phyloP scores from a whole-genome alignment of 257 asterid genomes.

The Sherardia arvensis region DNA sequence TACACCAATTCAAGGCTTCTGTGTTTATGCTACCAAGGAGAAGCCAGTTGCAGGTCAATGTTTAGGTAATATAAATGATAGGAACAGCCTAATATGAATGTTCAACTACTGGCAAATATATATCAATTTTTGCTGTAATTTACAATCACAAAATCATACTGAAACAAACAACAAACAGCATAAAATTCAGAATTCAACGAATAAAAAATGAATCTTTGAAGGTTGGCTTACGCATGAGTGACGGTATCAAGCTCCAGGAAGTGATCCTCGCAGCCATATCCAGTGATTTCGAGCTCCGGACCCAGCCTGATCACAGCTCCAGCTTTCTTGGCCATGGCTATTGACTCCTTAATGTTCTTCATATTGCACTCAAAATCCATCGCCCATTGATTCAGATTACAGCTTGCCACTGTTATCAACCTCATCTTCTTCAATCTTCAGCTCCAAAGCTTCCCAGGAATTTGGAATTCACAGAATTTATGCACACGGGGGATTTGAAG shows the following conservation, averaged over 20 bases:
- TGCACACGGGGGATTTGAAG: neutral
- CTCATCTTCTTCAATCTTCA: conserved; percentile 44
- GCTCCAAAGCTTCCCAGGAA: neutral
- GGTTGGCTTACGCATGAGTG: conserved; percentile 62
- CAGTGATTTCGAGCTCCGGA: conserved; percentile 96
- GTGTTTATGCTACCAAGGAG: too few species aligned
- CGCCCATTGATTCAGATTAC: conserved; percentile 97
- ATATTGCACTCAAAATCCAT: conserved; percentile 95
- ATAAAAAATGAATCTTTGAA: neutral
- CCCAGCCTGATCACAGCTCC: conserved; percentile 91
- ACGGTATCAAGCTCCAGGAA: conserved; percentile 88
- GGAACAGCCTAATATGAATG: too few species aligned
- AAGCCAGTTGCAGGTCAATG: too few species aligned
- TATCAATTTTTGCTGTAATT: too few species aligned
- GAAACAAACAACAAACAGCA: neutral
- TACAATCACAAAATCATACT: too few species aligned
- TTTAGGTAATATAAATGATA: too few species aligned
- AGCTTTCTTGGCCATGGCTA: conserved; percentile 66
- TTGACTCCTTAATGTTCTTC: conserved; percentile 73
- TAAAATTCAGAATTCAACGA: neutral
- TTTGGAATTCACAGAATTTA: neutral
- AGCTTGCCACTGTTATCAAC: conserved; percentile 83
- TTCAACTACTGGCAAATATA: neutral
- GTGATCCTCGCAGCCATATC: conserved; percentile 97
- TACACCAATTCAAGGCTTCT: too few species aligned